Evolutionary conservation across 2,329 filamentous ascomycete genomes (phyloP).

Genomic region (Xylaria hypoxylon): DNA sequence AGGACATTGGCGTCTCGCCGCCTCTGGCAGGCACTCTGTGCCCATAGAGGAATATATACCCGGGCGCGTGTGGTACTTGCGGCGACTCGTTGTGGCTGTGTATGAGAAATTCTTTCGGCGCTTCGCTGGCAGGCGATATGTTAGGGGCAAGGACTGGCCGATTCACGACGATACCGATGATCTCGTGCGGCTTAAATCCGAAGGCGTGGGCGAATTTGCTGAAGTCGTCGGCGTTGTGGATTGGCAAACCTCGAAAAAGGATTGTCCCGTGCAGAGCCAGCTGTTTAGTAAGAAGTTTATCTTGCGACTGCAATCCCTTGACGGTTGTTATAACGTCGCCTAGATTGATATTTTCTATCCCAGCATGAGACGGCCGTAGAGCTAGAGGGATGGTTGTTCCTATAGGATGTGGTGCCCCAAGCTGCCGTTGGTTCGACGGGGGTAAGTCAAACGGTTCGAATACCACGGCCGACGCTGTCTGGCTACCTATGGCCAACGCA

Average conservation of each 20-base stretch:
- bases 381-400: constrained; percentile 22
- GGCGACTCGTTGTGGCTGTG: constrained; percentile 65
- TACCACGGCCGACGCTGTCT: constrained; percentile 2
- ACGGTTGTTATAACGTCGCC: constrained; percentile 11
- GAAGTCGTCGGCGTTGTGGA: constrained; percentile 59
- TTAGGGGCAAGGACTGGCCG: constrained; percentile 51
- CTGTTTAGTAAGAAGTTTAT: constrained; percentile 53
- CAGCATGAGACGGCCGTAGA: not conserved
- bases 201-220: constrained; percentile 63
- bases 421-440: constrained; percentile 19
- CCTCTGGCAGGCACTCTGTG: constrained; percentile 10
- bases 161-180: constrained; percentile 63
- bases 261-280: constrained; percentile 60
- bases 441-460: constrained; percentile 20
- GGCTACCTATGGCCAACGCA: not conserved
- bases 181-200: constrained; percentile 59
- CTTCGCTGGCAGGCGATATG: constrained; percentile 58
- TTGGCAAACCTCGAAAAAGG: constrained; percentile 60
- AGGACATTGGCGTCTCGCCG: constrained; percentile 23
- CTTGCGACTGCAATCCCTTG: constrained; percentile 46
- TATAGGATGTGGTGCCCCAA: constrained; percentile 15
- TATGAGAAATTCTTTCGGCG: constrained; percentile 60
- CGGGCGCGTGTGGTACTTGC: constrained; percentile 63
- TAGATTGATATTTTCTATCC: constrained; percentile 10
- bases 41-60: constrained; percentile 63